Evolutionary conservation across 2,329 filamentous ascomycete genomes (phyloP).

Genomic region (Colletotrichum melonis): DNA sequence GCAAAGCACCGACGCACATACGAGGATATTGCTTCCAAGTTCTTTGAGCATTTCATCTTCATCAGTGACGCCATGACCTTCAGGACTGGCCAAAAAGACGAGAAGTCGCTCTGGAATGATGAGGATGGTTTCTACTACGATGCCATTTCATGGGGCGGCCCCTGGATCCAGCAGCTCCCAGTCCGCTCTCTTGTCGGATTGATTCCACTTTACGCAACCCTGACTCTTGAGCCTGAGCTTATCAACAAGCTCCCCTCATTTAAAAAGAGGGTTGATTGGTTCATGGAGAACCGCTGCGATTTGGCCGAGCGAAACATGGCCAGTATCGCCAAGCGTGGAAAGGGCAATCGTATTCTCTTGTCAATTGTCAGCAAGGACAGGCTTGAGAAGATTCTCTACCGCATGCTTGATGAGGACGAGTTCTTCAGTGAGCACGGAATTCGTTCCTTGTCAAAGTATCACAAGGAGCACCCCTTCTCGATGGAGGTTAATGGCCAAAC

Average conservation of each 20-base stretch:
- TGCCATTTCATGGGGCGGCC: constrained; percentile 95
- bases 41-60: constrained; percentile 98
- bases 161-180: constrained; percentile 91
- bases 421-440: constrained; percentile 93
- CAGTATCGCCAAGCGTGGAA: constrained; percentile 89
- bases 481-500: constrained; percentile 96
- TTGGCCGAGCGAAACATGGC: constrained; percentile 94
- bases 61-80: constrained; percentile 98
- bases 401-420: constrained; percentile 94
- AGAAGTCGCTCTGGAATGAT: constrained; percentile 94
- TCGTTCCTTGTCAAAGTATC: constrained; percentile 89
- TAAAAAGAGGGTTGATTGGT: constrained; percentile 94
- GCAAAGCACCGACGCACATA: constrained; percentile 96
- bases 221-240: constrained; percentile 93
- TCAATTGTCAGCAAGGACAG: constrained; percentile 94
- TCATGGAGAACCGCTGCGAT: constrained; percentile 87
- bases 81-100: constrained; percentile 74
- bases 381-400: constrained; percentile 86
- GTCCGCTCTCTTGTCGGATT: constrained; percentile 92
- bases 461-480: constrained; percentile 88
- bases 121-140: constrained; percentile 99
- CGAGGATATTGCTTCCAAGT: constrained; percentile 97
- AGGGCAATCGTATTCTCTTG: constrained; percentile 87
- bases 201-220: constrained; percentile 91
- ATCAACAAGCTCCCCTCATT: constrained; percentile 92